Evolutionary conservation across 345 rosid genomes (phyloP), one percentile per base, ranked within the genome.

Genomic region (Sisymbrium altissimum): DNA sequence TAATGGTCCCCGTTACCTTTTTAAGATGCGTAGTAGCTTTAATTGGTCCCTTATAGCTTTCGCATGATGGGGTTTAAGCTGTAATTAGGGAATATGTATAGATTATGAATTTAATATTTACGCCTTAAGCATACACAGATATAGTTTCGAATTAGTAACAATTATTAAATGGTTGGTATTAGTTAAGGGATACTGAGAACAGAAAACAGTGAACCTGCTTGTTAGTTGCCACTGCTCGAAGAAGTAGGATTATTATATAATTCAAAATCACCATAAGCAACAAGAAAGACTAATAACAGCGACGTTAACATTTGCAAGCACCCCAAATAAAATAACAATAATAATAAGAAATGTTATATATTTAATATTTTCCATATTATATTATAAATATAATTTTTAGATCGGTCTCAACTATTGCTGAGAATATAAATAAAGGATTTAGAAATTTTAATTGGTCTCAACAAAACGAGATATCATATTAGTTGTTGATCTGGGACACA

Each of bases 1-100:
- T 64, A 64, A 71, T 56, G 67, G 76, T 65, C 62, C 71, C 76
- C 72, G 7, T 57, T 64, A 62, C 76, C 72, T 77, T 70, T 64
- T 64, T 77, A 71, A 64, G 75, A 71, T 70, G 72, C 71, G 61
- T 64, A 7, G 55, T 70, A 27, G 52, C 76, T 77, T 65, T 64
- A 56, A 71, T 65, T 57, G 72, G 76, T 71, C 30, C 72, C 54
- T 64, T 39, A 19, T 62, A 53, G 29, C 75, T 77, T 69, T 58
- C 72, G 65, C 76, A 64, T 71, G 67, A 64, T 57, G 60, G 60
- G 67, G 33, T 12, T 74, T 74, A 66, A 45, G 23, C 44, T 74
- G 68, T 43, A 14, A 33, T 67, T 41, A 67, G 33, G 36, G 39
- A 64, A 35, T 36, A 50, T 50, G 23, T 7, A 59, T 17, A 19